phyloP scores from a whole-genome alignment of 768 basidiomycete species.

The Mycena floridula region DNA sequence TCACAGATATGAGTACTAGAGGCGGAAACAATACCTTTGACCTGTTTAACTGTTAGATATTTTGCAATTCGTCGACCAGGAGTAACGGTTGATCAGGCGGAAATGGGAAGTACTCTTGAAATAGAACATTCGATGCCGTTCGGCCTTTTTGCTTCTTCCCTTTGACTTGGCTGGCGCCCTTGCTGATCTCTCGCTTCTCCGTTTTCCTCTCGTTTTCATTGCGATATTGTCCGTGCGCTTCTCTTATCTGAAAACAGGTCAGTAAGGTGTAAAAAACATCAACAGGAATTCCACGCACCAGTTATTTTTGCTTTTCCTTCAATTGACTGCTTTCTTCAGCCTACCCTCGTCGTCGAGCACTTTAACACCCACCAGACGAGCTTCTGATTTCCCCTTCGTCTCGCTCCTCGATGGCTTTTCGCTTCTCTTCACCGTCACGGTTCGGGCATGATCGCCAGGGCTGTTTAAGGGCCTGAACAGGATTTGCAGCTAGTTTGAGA shows the following conservation, averaged over 20 bases:
- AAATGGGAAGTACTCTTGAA: too few species aligned
- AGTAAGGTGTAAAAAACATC: slow-evolving; percentile 2
- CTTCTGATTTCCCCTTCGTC: slow-evolving; percentile 89
- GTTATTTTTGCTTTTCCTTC: slow-evolving; percentile 74
- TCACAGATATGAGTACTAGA: too few species aligned
- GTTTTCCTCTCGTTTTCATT: too few species aligned
- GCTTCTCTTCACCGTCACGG: slow-evolving; percentile 84
- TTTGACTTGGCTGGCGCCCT: too few species aligned
- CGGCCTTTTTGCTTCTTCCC: too few species aligned
- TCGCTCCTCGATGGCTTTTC: slow-evolving; percentile 71
- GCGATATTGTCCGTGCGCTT: slow-evolving; percentile 91
- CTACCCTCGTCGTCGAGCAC: slow-evolving; percentile 79
- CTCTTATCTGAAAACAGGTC: slow-evolving; percentile 62
- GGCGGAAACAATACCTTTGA: too few species aligned
- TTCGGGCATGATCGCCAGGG: slow-evolving; percentile 68
- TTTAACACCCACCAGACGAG: slow-evolving; percentile 85
- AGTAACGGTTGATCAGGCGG: too few species aligned
- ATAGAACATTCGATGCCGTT: too few species aligned
- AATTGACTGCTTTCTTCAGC: slow-evolving; percentile 90
- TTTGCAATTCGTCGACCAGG: too few species aligned
- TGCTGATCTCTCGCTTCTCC: slow-evolving; percentile 71
- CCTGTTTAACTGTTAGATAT: too few species aligned
- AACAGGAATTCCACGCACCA: slow-evolving; percentile 53
- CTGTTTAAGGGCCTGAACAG: slow-evolving; percentile 79
- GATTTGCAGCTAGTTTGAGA: slow-evolving; percentile 71